Evolutionary conservation across 1,139 yeast genomes (phyloP), one percentile per base, ranked within the genome.

Genomic region (Taphrina deformans): DNA sequence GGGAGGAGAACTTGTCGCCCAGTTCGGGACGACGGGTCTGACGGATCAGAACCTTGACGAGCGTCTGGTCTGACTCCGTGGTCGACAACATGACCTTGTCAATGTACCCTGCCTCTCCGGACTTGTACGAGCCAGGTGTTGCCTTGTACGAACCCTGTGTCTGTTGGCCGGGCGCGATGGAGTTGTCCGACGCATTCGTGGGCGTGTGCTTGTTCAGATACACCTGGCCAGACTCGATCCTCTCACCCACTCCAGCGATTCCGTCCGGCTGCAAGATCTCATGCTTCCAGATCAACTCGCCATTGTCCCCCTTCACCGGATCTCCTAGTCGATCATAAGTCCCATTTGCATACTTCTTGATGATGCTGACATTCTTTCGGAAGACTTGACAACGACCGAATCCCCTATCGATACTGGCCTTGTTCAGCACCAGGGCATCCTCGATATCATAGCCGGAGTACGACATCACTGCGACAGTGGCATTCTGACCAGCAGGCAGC

Each of bases 391-490:
- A 93, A 72, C 99, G 85, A 56, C 99, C 99, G 76, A 91, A 93
- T 1, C 99, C 99, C 75, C 99, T 84, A 75, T 93, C 99, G 67
- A 95, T 82, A 0, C 97, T 89, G 0, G 97, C 81, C 75, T 93
- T 93, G 77, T 93, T 93, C 71, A 93, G 79, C 16, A 93, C 98
- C 73, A 93, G 82, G 3, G 99, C 99, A 86, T 93, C 99, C 79
- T 93, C 99, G 76, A 95, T 95, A 88, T 93, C 99, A 75, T 93
- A 93, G 69, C 99, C 99, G 0, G 98, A 92, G 74, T 93, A 93
- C 10, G 97, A 89, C 99, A 93, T 95, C 44, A 93, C 99, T 0
- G 99, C 99, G 68, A 93, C 99, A 0, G 96, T 89, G 7, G 99
- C 99, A 75, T 93, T 93, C 77, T 93, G 99, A 3, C 99, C 99